Percentiles rank a stretch among this genome's conserved stretches.
These are phyloP conservation scores for Penicillium sp. DNA, from an alignment of 2,329 filamentous ascomycete species.

Conservation along the genomic window DNA sequence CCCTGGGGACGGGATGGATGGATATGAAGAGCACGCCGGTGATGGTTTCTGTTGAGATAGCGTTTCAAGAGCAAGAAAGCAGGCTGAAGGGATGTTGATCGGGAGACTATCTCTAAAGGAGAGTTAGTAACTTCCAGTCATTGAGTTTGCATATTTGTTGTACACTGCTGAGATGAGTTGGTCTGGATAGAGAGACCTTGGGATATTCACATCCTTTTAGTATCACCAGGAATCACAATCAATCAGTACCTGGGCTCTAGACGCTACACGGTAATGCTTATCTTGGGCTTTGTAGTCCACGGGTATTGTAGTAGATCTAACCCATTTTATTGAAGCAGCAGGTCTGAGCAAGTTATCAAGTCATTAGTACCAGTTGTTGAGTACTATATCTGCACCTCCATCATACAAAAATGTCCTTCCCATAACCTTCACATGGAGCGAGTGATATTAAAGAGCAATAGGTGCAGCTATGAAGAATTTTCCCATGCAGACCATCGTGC, in stretches of 20 bases:
- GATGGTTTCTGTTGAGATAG: not conserved
- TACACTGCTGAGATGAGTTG: too few species aligned
- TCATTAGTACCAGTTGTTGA: not conserved
- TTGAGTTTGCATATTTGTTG: too few species aligned
- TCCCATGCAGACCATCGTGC: conserved; percentile 2
- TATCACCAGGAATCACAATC: too few species aligned
- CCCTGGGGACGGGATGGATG: too few species aligned
- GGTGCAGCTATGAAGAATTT: not conserved
- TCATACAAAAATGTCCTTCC: too few species aligned
- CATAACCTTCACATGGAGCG: not conserved
- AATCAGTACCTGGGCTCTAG: too few species aligned
- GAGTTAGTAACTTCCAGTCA: too few species aligned
- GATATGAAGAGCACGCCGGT: not conserved
- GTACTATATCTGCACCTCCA: not conserved
- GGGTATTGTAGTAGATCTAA: not conserved
- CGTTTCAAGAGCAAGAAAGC: not conserved
- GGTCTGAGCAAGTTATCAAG: not conserved
- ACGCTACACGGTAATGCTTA: too few species aligned
- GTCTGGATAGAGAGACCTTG: too few species aligned
- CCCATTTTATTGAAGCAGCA: not conserved
- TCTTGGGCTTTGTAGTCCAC: not conserved
- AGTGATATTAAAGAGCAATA: not conserved
- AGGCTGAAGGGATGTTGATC: not conserved
- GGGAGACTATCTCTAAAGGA: too few species aligned
- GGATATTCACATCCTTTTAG: too few species aligned